These are phyloP conservation scores for Amniculicola lignicola DNA, from an alignment of 495 filamentous ascomycete species.

Conservation along the genomic window DNA sequence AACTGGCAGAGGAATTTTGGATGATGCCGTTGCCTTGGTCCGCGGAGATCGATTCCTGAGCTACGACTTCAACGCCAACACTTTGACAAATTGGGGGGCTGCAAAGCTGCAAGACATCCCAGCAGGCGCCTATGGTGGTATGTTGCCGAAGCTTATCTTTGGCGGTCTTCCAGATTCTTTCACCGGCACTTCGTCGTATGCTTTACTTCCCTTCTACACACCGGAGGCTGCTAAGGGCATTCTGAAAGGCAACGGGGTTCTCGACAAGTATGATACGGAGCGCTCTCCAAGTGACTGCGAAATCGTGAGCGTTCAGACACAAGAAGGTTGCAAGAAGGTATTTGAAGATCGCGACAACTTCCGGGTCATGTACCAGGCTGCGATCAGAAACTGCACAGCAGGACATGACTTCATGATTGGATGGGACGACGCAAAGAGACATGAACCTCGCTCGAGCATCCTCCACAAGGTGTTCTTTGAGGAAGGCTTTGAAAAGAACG, in stretches of 20 bases:
- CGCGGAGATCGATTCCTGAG: constrained; percentile 38
- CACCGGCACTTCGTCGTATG: constrained; percentile 43
- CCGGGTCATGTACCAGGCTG: constrained; percentile 43
- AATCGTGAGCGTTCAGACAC: constrained; percentile 41
- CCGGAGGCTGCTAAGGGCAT: constrained; percentile 49
- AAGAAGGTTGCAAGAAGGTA: constrained; percentile 43
- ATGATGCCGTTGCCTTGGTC: constrained; percentile 38
- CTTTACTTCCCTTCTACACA: constrained; percentile 45
- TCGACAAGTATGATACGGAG: constrained; percentile 40
- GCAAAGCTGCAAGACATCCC: constrained; percentile 31
- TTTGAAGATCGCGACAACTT: constrained; percentile 45
- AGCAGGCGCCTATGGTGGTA: constrained; percentile 39
- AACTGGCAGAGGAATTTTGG: constrained; percentile 38
- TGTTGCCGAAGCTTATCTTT: constrained; percentile 36
- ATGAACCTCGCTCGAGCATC: constrained; percentile 37
- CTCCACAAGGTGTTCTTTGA: constrained; percentile 46
- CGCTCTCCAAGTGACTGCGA: constrained; percentile 35
- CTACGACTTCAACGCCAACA: constrained; percentile 39
- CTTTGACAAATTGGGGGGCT: constrained; percentile 39
- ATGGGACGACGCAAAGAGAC: constrained; percentile 42
- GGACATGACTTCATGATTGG: constrained; percentile 46
- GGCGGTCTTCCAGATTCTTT: constrained; percentile 29
- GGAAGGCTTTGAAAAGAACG: constrained; percentile 42
- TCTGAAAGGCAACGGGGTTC: constrained; percentile 51
- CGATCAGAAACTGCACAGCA: constrained; percentile 40